phyloP scores from a whole-genome alignment of 306 rosid genomes.

The Cyamopsis tetragonoloba region DNA sequence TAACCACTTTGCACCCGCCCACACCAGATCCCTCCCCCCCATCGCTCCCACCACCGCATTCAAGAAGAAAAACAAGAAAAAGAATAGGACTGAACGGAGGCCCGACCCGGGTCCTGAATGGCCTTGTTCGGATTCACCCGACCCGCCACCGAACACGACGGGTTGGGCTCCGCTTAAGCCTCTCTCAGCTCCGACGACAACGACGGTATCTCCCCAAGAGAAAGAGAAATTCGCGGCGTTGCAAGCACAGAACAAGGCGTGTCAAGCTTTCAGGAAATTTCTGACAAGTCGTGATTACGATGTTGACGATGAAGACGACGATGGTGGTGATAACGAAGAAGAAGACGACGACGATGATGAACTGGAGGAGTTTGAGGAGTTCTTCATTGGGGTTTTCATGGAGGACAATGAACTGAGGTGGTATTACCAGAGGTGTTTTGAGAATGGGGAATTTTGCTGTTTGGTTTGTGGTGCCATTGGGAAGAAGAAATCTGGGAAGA shows the following conservation, averaged over 20 bases:
- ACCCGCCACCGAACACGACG: neutral
- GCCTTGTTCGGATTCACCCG: conserved; percentile 26
- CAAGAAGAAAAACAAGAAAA: conserved; percentile 20
- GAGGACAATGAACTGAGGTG: conserved; percentile 46
- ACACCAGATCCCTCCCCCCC: conserved; percentile 19
- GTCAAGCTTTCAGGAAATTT: conserved; percentile 33
- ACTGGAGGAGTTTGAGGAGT: conserved; percentile 27
- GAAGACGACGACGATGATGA: conserved; percentile 1
- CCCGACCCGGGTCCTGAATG: conserved; percentile 32
- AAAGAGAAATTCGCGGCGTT: conserved; percentile 6
- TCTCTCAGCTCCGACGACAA: neutral
- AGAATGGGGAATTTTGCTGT: conserved; percentile 59
- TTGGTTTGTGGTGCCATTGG: conserved; percentile 57
- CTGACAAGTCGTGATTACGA: conserved; percentile 8
- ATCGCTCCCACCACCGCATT: neutral
- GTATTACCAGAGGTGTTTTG: conserved; percentile 45
- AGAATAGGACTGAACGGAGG: neutral
- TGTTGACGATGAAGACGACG: neutral
- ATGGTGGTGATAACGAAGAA: neutral
- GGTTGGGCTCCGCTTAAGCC: conserved; percentile 36
- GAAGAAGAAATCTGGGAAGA: conserved; percentile 49
- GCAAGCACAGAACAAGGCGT: conserved; percentile 36
- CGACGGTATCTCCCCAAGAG: conserved; percentile 22
- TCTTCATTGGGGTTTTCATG: conserved; percentile 41
- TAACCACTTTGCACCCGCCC: conserved; percentile 4